Evolutionary conservation across 371 early-diverging fungal species (phyloP), one percentile per base, ranked within the genome.

Genomic region (Mortierella sp.): DNA sequence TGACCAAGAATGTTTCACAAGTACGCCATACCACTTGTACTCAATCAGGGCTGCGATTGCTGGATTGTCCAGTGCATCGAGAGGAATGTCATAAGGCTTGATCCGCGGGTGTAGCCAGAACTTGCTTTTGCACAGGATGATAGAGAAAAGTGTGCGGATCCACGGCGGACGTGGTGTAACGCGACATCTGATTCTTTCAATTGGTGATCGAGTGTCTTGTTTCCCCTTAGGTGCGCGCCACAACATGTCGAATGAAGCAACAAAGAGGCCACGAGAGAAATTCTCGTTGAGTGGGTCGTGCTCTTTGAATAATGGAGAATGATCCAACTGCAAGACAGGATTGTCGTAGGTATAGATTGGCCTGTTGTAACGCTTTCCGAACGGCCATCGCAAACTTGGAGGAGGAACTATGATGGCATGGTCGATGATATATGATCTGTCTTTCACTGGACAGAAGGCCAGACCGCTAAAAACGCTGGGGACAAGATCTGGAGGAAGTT

Each of bases 1-100:
- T 39, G 16, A 19, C 2, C 45, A 48, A 48, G 10, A 7, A 6
- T 31, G 23, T 8, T 4, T 42, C 18, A 3, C 16, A 18, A 3
- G 12, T 10, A 16, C 53, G 21, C 14, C n/a, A 16, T 64, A 70
- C 71, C 71, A 70, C 55, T 70, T 70, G 64, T 55, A 70, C 38
- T 70, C 71, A 13, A 70, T 31, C 23, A 70, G 39, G 1, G 64
- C 71, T 6, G 30, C 26, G 7, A 70, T 23, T 14, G 60, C 71
- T 4, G 71, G 71, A n/a, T 70, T 64, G 12, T 64, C 56, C 12
- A 70, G 31, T 0, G 42, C 5, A 21, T 55, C 55, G 2, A 47
- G 54, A 14, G 45, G 12, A n/a, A 63, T 54, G n/a, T 62, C 41
- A 43, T 69, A 55, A 3, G 52, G 46, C 7, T 42, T 43, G 8